Conservation (phyloP, 2,329 filamentous ascomycete species). For the Arachnopeziza araneosa region DNA sequence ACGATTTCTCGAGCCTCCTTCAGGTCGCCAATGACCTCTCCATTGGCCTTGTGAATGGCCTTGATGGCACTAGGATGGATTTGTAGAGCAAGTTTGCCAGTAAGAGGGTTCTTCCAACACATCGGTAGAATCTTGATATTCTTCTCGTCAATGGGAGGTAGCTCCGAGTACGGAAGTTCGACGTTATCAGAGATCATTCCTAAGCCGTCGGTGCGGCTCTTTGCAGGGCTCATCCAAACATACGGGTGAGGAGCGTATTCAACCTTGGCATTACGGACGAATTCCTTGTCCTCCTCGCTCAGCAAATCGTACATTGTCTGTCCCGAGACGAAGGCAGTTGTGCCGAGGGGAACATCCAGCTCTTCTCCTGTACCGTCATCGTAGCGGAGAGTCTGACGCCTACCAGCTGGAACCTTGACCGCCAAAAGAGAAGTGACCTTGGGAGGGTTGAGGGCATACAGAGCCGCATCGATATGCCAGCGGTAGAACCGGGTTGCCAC, state of each 20-base stretch:
- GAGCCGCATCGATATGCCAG: slow-evolving; percentile 76
- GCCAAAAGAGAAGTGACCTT: slow-evolving; percentile 68
- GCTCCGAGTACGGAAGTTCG: slow-evolving; percentile 52
- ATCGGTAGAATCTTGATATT: slow-evolving; percentile 71
- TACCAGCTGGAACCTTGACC: slow-evolving; percentile 63
- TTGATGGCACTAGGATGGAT: slow-evolving; percentile 68
- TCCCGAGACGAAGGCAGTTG: slow-evolving; percentile 69
- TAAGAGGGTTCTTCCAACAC: slow-evolving; percentile 72
- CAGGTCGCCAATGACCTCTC: slow-evolving; percentile 64
- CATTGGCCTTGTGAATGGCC: slow-evolving; percentile 61
- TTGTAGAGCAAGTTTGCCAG: slow-evolving; percentile 63
- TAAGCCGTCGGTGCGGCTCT: slow-evolving; percentile 61
- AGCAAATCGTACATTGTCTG: slow-evolving; percentile 66
- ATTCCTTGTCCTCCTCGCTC: slow-evolving; percentile 58
- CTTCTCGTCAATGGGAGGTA: slow-evolving; percentile 58
- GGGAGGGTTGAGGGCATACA: slow-evolving; percentile 71
- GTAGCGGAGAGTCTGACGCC: slow-evolving; percentile 63
- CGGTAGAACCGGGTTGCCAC: slow-evolving; percentile 60
- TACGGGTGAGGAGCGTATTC: slow-evolving; percentile 78
- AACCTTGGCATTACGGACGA: slow-evolving; percentile 59
- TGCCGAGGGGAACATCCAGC: slow-evolving; percentile 64
- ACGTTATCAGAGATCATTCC: slow-evolving; percentile 63
- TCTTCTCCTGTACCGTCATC: slow-evolving; percentile 65
- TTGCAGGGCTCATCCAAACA: slow-evolving; percentile 71
- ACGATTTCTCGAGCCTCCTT: slow-evolving; percentile 61